Evolutionary conservation across 805 yeast species (phyloP), one percentile per base, ranked within the genome.

Genomic region (Yarrowia phangngaensis): DNA sequence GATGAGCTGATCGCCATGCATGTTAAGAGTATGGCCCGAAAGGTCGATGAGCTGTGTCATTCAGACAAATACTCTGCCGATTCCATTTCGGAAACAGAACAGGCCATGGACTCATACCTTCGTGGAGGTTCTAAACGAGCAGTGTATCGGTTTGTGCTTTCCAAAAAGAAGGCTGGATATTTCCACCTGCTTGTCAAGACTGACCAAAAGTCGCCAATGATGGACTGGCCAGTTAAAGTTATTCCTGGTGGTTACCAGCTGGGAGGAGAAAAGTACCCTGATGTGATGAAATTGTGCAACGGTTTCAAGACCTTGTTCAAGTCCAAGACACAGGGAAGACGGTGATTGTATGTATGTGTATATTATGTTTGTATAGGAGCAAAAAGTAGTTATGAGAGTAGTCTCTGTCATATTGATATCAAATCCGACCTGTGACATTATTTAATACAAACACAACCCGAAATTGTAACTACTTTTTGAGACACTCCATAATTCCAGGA

Each of bases 131-230:
- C 95, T 33, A 82, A 81, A 60, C 81, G 88, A 67, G 83, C 95
- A 52, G 87, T 86, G 12, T 92, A 92, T 62, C 86, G 87, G 31
- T 92, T 89, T 70, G 84, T 95, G 62, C 81, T 79, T 64, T 95
- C 94, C 65, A 85, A 84, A 64, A 83, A 80, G 59, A 78, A 82
- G 31, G 96, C 99, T 2, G 97, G 98, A n/a, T 86, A 90, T 79
- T 88, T 92, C 64, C 72, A 78, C 58, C 70, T 92, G 52, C 75
- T 89, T 66, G 90, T 90, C 73, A 90, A 90, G 68, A 80, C 88
- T 29, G 84, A 65, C 22, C 61, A 56, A 16, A 51, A 52, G 33
- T 51, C 66, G 20, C 63, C 66, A 3, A 73, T 88, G 27, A 78
- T 79, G 59, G 79, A 86, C 3, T 86, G 97, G 95, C 85, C 86